Base-by-base conservation (phyloP, 2,329 filamentous ascomycete species). In the Pseudonectria buxi region DNA sequence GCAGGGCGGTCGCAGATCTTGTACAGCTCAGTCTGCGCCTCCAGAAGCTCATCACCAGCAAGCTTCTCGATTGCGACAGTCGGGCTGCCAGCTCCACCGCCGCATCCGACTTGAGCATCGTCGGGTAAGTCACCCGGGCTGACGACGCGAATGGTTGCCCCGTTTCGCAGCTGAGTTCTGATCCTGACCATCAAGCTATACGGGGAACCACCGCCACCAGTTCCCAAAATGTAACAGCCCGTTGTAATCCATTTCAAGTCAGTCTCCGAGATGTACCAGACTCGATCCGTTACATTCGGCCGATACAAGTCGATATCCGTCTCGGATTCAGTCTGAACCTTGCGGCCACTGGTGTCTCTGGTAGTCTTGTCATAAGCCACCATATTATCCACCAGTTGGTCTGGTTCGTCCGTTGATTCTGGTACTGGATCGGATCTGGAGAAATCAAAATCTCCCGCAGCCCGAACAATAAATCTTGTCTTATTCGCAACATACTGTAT, bases 1-100 rank as follows among this genome's bases (percentile, higher is more conserved):
- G 73, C 67, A 1, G 54, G 51, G 12, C 56, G 52, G 26, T 64
- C 58, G 31, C 69, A 61, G 18, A 71, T 67, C 31, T 71, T 68
- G 54, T 72, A 76, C 10, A 81, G 59, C 47, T 74, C 73, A 1
- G 49, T 45, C 39, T 73, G 70, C 3, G 70, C 62, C 32, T 74
- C 56, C 27, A 69, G 58, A 47, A 74, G 66, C 51, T 81, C 76
- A 45, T 76, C 68, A 10, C 72, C 73, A 2, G 67, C 63, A 1
- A 79, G 65, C 46, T 77, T 76, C 57, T 82, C 77, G 37, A 78
- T 73, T 1, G 66, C 66, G 0, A 81, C 76, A 4, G 73, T 74
- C 1, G 78, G 78, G 12, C 71, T 76, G 24, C 77, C 76, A 45
- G 71, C 71, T 40, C 71, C 70, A 1, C 74, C 75, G 9, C 72